Evolutionary conservation across 139 green algal genomes (phyloP).

Genomic region (Ettlia oleoabundans): DNA sequence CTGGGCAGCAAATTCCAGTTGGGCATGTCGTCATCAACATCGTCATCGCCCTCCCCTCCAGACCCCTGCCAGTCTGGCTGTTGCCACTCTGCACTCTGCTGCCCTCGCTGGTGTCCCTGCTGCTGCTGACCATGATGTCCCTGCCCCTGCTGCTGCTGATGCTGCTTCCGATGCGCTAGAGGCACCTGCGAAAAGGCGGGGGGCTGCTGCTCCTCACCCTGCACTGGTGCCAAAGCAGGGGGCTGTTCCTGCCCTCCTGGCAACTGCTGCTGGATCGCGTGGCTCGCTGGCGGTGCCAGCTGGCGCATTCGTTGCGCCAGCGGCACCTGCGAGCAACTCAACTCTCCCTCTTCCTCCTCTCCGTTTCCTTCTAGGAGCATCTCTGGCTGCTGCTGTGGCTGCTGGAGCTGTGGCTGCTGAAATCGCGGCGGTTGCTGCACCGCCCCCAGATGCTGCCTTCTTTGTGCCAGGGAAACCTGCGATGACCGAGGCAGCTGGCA

Average conservation of each 20-base stretch:
- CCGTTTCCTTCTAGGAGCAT: too few relatives aligned
- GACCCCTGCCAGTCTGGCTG: too few relatives aligned
- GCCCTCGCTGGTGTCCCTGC: background rate
- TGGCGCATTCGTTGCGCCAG: background rate
- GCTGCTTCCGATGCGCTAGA: background rate
- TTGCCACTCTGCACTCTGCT: too few relatives aligned
- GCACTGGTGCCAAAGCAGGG: too few relatives aligned
- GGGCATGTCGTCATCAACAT: too few relatives aligned
- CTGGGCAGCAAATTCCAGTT: too few relatives aligned
- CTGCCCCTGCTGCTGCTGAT: background rate
- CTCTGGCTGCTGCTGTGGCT: background rate
- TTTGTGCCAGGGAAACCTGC: too few relatives aligned
- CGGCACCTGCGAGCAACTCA: background rate
- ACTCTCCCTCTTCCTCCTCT: background rate
- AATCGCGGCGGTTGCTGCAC: background rate
- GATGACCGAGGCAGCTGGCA: too few relatives aligned
- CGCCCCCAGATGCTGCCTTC: too few relatives aligned
- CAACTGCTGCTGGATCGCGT: conserved; percentile 14
- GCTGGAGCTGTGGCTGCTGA: background rate
- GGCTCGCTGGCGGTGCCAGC: background rate
- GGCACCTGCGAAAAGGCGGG: background rate
- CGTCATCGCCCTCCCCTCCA: too few relatives aligned
- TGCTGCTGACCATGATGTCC: background rate
- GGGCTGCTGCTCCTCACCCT: background rate
- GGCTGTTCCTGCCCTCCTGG: background rate